Evolutionary conservation across 106 monocot genomes (phyloP), one percentile per base, ranked within the genome.

Genomic region (Phalaenopsis equestris): DNA sequence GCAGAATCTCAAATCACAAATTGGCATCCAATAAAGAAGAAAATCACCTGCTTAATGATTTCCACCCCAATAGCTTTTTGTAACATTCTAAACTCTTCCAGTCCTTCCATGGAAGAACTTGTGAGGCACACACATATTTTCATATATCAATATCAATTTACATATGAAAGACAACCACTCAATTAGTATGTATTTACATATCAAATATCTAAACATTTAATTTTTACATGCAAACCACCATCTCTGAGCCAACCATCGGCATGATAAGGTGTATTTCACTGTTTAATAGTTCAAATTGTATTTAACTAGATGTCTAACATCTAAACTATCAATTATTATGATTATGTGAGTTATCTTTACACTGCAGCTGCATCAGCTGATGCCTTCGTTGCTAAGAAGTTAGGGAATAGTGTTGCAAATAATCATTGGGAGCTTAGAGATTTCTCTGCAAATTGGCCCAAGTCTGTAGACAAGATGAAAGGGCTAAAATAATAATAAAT

Each of bases 371-470:
- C 96, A 97, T 93, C 95, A 99, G 86, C 58, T 99, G 79, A 90
- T 90, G 10, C 90, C 90, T 76, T 90, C 85, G 90, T 99, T 55
- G 91, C 95, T 56, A 99, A 95, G 88, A 91, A 82, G 77, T 80
- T 99, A 83, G 99, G 99, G 55, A 81, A 91, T 67, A 86, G 86
- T 77, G 80, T 95, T 76, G 81, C 91, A 48, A 95, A 99, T 84
- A 91, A 95, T 79, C 99, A 99, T 79, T 99, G 99, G 99, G 94
- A 88, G 78, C 92, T 99, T 56, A 89, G 99, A 83, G 91, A 99
- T 55, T 99, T 99, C 80, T 88, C 91, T 85, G 93, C 99, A 41
- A 90, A 87, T 76, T 90, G 80, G 89, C 95, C 80, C 91, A 91
- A 73, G 82, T 99, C 64, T 99, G 99, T 87, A 83, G 82, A n/a